Conservation (phyloP, 108 stramenopile species). For the Skeletonema grethae region DNA sequence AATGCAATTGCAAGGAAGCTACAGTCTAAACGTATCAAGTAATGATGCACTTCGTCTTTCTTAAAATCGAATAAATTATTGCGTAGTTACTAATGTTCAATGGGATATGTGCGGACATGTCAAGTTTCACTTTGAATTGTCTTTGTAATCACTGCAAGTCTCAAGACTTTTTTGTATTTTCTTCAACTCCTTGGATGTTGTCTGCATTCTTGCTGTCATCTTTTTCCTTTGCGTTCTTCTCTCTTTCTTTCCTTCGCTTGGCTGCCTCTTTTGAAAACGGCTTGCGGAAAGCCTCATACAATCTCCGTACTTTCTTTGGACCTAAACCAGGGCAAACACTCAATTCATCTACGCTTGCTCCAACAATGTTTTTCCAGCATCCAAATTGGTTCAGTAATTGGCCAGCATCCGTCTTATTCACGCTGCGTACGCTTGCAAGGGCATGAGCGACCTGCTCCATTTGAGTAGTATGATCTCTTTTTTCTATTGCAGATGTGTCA, state of each 20-base stretch:
- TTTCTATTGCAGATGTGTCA: constrained; percentile 75
- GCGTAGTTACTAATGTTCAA: not conserved
- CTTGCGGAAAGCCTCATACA: constrained; percentile 78
- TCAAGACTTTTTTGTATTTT: no score
- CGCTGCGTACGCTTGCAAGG: constrained; percentile 54
- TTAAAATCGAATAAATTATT: not conserved
- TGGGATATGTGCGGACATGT: not conserved
- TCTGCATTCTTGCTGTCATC: not conserved
- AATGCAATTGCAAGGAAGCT: not conserved
- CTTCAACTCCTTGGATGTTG: not conserved
- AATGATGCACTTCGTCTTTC: not conserved
- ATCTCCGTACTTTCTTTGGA: constrained; percentile 71
- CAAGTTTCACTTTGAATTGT: not conserved
- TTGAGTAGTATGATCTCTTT: constrained; percentile 61
- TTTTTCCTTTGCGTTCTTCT: constrained; percentile 8
- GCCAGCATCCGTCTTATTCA: constrained; percentile 86
- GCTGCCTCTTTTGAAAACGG: constrained; percentile 66
- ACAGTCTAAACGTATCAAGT: not conserved
- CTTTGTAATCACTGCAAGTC: not conserved
- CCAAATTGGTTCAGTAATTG: constrained; percentile 72
- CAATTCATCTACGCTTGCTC: constrained; percentile 78
- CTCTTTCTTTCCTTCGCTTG: constrained; percentile 32
- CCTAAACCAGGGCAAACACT: constrained; percentile 82
- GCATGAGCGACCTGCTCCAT: constrained; percentile 68
- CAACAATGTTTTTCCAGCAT: constrained; percentile 51